These are phyloP conservation scores for Diddensiella santjacobensis DNA, from an alignment of 805 yeast species.

Conservation along the genomic window DNA sequence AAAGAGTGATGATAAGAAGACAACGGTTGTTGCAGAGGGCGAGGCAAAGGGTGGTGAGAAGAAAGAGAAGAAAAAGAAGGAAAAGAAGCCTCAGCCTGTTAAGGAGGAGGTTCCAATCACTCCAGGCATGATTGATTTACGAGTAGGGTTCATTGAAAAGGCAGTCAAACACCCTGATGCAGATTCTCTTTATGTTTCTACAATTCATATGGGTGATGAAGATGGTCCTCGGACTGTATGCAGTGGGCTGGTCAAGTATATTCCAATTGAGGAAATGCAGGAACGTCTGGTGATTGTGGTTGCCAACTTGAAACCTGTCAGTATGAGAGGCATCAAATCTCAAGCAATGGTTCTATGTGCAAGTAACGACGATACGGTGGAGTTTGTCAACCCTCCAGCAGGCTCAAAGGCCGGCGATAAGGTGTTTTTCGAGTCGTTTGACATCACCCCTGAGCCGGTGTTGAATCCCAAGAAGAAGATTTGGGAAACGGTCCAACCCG, in stretches of 20 bases:
- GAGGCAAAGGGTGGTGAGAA: slow-evolving; percentile 32
- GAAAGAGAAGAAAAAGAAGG: slow-evolving; percentile 45
- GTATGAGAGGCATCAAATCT: slow-evolving; percentile 96
- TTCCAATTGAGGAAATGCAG: slow-evolving; percentile 93
- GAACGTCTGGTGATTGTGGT: slow-evolving; percentile 84
- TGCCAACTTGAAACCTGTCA: slow-evolving; percentile 95
- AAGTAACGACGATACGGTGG: slow-evolving; percentile 60
- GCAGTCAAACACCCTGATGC: slow-evolving; percentile 98
- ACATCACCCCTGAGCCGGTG: slow-evolving; percentile 84
- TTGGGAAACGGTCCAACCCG: slow-evolving; percentile 94
- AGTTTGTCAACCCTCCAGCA: slow-evolving; percentile 91
- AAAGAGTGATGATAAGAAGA: slow-evolving; percentile 42
- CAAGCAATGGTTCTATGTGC: slow-evolving; percentile 97
- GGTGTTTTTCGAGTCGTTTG: slow-evolving; percentile 87
- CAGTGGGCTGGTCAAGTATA: slow-evolving; percentile 88
- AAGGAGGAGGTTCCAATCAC: slow-evolving; percentile 54
- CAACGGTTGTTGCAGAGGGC: slow-evolving; percentile 42
- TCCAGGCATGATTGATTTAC: slow-evolving; percentile 85
- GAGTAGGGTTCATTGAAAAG: slow-evolving; percentile 95
- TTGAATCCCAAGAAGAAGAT: slow-evolving; percentile 97
- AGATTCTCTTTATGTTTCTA: slow-evolving; percentile 91
- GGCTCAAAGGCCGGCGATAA: slow-evolving; percentile 95
- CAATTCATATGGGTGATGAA: slow-evolving; percentile 93
- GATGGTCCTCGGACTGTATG: slow-evolving; percentile 98
- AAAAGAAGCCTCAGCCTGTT: slow-evolving; percentile 49